phyloP scores from a whole-genome alignment of 306 rosid genomes.

The Dalbergia cultrata region DNA sequence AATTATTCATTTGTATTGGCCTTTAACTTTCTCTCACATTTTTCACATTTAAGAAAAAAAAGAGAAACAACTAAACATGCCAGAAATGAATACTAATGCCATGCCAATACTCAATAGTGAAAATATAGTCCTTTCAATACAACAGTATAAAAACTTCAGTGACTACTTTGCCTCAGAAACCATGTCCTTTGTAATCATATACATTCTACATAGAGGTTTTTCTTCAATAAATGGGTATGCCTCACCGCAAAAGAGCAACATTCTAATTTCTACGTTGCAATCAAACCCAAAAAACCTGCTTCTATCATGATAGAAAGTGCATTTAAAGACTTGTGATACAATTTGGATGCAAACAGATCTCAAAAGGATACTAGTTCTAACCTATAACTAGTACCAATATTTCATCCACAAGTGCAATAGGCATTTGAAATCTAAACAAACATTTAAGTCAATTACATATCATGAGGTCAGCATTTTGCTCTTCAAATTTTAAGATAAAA shows the following conservation, averaged over 20 bases:
- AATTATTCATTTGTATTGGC: no score
- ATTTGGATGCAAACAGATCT: constrained; percentile 33
- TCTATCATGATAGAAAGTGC: constrained; percentile 1
- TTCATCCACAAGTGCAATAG: no score
- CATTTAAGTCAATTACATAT: neutral
- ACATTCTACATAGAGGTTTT: constrained; percentile 10
- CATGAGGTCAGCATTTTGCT: constrained; percentile 23
- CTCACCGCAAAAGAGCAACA: constrained; percentile 23
- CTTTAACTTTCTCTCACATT: no score
- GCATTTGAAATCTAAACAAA: constrained; percentile 16
- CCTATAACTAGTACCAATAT: no score
- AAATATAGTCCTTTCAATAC: constrained; percentile 5
- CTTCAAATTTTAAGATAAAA: constrained; percentile 28
- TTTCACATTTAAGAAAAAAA: no score
- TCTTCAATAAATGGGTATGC: constrained; percentile 4
- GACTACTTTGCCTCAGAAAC: neutral
- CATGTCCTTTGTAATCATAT: constrained; percentile 1
- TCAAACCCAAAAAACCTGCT: constrained; percentile 27
- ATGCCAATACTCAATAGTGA: no score
- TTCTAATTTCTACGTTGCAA: constrained; percentile 10
- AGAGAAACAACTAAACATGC: no score
- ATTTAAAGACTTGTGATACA: no score
- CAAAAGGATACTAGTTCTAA: constrained; percentile 33
- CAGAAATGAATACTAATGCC: no score
- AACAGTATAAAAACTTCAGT: neutral